Base-by-base conservation (phyloP, 345 rosid species). In the Gossypium turneri region DNA sequence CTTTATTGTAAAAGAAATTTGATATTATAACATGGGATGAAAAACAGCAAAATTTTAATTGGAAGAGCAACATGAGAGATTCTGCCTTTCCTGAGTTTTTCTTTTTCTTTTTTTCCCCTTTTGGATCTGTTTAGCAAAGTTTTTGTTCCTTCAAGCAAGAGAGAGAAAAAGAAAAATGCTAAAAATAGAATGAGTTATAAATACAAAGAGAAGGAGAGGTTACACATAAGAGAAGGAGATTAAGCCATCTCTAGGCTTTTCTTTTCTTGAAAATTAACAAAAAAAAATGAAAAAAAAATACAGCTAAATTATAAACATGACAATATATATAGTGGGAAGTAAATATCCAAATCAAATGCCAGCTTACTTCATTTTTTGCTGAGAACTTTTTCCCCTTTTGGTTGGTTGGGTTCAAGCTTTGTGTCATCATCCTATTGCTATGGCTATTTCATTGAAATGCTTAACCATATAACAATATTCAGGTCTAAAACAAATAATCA, bases 111-210 rank as follows among this genome's bases (percentile, higher is more conserved):
- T 2, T 60, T 9, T 12, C 0, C 6, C 20, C 16, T 1, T 24
- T 58, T 58, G 7, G 38, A 13, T 58, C 16, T 25, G 73, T 51
- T 69, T 69, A 51, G 60, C 45, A 27, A n/a, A 34, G 70, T 27
- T 51, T 73, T 73, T 68, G 57, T 9, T 73, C 57, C 41, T 73
- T 73, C 66, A 48, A 17, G 79, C 1, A 68, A 47, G 72, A 70
- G 41, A 58, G 62, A 58, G 63, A 24, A 24, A 58, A 34, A 24
- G 38, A 58, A 60, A 55, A 25, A 44, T 72, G 78, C 82, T 71
- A 85, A 83, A 81, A 71, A 67, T 83, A 81, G 80, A 55, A 78
- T 61, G 66, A 60, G 77, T 71, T 71, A 57, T 55, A 53, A 72
- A 76, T 51, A 20, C 43, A 58, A 22, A 24, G 34, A 55, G 67